Base-by-base conservation (phyloP, 371 early-diverging fungal genomes). In the Mortierella sp. region DNA sequence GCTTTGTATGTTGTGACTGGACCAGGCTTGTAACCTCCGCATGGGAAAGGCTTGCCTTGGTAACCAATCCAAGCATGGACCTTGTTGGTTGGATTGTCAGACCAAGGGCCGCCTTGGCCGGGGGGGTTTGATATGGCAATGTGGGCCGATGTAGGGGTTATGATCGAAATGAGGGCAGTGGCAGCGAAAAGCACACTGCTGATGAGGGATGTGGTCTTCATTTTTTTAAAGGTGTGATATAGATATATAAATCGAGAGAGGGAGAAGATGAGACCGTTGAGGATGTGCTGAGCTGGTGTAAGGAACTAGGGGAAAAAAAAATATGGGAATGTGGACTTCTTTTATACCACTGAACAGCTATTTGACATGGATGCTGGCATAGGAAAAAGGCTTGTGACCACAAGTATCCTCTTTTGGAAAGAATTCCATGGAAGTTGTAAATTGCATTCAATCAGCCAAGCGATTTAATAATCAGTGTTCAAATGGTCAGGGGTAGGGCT, bases 101-200 rank as follows among this genome's bases (percentile, higher is more conserved):
- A 47, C 76, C 75, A 75, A 37, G 75, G 75, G n/a, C 75, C 75
- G 28, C 62, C 81, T 26, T 80, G 81, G 9, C 68, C 76, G 10
- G 66, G 81, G n/a, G 81, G 81, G 63, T 72, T 58, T 2, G 75
- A 75, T 16, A 80, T 75, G 45, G 73, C 81, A 28, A 80, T 75
- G 32, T 80, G 81, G 22, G 69, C 81, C 12, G 75, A 68, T 1
- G 72, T 69, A 3, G 72, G 40, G 18, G 69, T 37, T 24, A 79
- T 59, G 32, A 66, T 16, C 8, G 68, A 70, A 37, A 74, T 60
- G 24, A 73, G 67, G 11, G 74, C 14, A 24, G 70, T 43, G 26
- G 64, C 54, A 6, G 75, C 79, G 51, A 71, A 26, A 18, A 74
- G 39, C 6, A 61, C 64, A 64, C 70, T 71, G 51, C 66, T 64